Evolutionary conservation across 495 filamentous ascomycete species (phyloP).

Genomic region (Clohesyomyces aquaticus): DNA sequence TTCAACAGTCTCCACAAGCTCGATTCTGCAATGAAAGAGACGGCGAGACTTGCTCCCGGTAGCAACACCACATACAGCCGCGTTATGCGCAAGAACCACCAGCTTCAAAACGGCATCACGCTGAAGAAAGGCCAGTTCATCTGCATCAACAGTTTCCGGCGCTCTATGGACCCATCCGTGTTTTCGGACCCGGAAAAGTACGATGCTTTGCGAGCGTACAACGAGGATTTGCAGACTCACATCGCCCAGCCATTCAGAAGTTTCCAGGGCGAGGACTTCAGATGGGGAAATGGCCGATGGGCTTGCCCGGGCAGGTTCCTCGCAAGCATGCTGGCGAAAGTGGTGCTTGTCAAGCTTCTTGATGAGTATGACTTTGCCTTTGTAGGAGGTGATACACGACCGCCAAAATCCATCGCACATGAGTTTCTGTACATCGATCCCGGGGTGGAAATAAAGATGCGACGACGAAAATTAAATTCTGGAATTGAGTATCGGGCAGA

Average conservation of each 20-base stretch:
- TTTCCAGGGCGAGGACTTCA: not conserved
- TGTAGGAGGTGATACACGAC: not conserved
- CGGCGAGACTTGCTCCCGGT: not conserved
- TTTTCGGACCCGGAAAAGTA: constrained; percentile 14
- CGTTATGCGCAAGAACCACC: not conserved
- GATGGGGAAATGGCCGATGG: constrained; percentile 16
- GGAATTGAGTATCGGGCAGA: not conserved
- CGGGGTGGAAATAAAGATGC: not conserved
- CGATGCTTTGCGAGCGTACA: constrained; percentile 15
- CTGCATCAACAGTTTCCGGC: not conserved
- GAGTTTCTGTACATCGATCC: constrained; percentile 15
- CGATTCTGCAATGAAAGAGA: constrained; percentile 23
- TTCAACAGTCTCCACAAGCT: constrained; percentile 18
- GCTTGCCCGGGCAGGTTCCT: constrained; percentile 15
- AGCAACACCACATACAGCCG: constrained; percentile 10
- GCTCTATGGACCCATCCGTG: not conserved
- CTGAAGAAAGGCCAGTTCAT: constrained; percentile 12
- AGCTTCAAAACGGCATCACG: not conserved
- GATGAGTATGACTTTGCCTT: constrained; percentile 21
- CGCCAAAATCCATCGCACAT: not conserved
- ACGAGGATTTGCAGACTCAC: constrained; percentile 7
- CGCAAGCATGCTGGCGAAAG: not conserved
- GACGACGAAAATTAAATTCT: not conserved
- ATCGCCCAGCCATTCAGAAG: constrained; percentile 6
- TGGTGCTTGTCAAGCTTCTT: constrained; percentile 14